Conservation (phyloP, 1,139 yeast species). For the Protomyces macrosporus region DNA sequence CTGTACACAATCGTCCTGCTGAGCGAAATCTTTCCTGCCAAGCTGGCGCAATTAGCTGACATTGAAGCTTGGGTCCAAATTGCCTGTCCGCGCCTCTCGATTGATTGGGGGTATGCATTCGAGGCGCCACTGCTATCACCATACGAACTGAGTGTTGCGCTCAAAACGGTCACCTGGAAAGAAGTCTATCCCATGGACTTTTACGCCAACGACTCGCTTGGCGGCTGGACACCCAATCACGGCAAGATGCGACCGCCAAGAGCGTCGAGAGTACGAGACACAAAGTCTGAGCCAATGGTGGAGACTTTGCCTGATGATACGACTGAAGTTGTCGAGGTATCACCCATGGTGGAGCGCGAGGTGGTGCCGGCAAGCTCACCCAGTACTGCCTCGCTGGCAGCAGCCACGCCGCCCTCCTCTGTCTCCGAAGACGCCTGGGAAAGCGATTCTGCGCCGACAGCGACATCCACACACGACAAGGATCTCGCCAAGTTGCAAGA, state of each 20-base stretch:
- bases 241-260: slow-evolving; percentile 7
- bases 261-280: neutral
- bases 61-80: slow-evolving; percentile 95
- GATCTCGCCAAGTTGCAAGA: neutral
- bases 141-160: slow-evolving; percentile 89
- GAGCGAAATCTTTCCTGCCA: slow-evolving; percentile 90
- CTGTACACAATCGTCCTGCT: slow-evolving; percentile 74
- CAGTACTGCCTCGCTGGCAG: neutral
- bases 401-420: slow-evolving; percentile 10
- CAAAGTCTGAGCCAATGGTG: neutral
- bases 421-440: slow-evolving; percentile 4
- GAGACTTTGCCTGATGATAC: slow-evolving; percentile 18
- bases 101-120: slow-evolving; percentile 99
- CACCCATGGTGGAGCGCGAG: neutral
- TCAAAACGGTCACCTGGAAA: slow-evolving; percentile 67
- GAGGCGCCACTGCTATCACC: slow-evolving; percentile 89
- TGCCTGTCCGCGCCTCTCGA: slow-evolving; percentile 93
- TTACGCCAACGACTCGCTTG: slow-evolving; percentile 84
- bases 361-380: neutral
- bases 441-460: neutral
- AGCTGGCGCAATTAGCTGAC: slow-evolving; percentile 87
- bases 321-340: neutral
- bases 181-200: slow-evolving; percentile 90
- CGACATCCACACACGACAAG: neutral
- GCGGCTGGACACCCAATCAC: slow-evolving; percentile 39